Conservation (phyloP, 2,329 filamentous ascomycete genomes). For the Neopestalotiopsis clavispora region DNA sequence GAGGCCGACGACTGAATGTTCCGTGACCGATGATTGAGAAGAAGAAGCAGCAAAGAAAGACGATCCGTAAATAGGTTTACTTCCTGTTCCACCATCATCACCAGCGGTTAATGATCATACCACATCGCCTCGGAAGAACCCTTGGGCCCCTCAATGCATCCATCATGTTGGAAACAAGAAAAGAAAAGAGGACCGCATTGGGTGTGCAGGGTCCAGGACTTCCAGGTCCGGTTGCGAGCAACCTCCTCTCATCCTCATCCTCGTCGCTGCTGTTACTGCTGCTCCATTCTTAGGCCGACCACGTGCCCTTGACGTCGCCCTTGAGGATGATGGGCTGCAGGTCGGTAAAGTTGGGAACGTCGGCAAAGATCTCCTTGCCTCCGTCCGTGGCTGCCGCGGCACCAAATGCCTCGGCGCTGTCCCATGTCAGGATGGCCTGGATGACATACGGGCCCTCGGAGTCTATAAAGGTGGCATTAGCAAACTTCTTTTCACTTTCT, state of each 20-base stretch:
- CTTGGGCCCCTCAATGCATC: too few relatives aligned
- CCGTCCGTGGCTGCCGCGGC: slow-evolving; percentile 21
- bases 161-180: too few relatives aligned
- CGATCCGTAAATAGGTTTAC: neutral
- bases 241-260: too few relatives aligned
- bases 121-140: too few relatives aligned
- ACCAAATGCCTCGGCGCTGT: slow-evolving; percentile 29
- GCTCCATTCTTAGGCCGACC: neutral
- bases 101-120: too few relatives aligned
- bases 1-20: neutral
- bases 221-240: too few relatives aligned
- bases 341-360: slow-evolving; percentile 14
- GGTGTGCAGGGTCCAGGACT: too few relatives aligned
- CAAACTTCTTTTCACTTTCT: too few relatives aligned
- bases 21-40: neutral
- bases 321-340: neutral
- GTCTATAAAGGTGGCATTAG: slow-evolving; percentile 20
- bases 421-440: slow-evolving; percentile 37
- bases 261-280: neutral
- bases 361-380: slow-evolving; percentile 5
- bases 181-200: too few relatives aligned
- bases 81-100: neutral
- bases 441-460: slow-evolving; percentile 29
- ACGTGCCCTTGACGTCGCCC: slow-evolving; percentile 11
- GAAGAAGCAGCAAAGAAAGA: neutral